phyloP scores from a whole-genome alignment of 768 basidiomycete genomes.

The Bullera alba region DNA sequence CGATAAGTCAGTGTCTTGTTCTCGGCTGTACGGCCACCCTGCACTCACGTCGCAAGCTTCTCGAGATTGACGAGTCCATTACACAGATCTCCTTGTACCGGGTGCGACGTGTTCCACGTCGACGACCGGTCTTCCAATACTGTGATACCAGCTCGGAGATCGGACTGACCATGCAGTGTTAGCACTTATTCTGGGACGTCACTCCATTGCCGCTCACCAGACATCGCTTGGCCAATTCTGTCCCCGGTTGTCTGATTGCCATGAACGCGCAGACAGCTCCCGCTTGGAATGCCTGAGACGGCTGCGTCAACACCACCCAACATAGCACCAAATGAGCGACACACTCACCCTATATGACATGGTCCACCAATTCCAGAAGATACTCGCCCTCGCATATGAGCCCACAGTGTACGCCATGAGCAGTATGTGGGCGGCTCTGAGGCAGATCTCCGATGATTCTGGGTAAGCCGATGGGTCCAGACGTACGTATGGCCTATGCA shows the following conservation, averaged over 20 bases:
- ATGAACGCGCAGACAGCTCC: slow-evolving; percentile 36
- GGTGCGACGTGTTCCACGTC: slow-evolving; percentile 38
- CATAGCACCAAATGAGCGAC: not conserved
- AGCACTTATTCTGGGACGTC: not conserved
- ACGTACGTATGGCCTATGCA: slow-evolving; percentile 43
- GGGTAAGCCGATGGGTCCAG: slow-evolving; percentile 42
- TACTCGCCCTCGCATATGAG: slow-evolving; percentile 26
- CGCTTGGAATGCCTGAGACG: slow-evolving; percentile 37
- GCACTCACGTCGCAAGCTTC: slow-evolving; percentile 35
- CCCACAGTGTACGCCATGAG: slow-evolving; percentile 52
- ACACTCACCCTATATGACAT: slow-evolving; percentile 32
- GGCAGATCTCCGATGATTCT: slow-evolving; percentile 58
- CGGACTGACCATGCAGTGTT: slow-evolving; percentile 12
- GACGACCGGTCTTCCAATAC: slow-evolving; percentile 36
- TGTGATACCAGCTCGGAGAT: slow-evolving; percentile 34
- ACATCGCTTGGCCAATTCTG: slow-evolving; percentile 29
- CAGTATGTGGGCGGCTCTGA: slow-evolving; percentile 58
- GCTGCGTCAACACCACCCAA: not conserved
- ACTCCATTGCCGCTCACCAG: slow-evolving; percentile 20
- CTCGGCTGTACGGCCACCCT: slow-evolving; percentile 4
- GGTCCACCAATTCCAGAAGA: slow-evolving; percentile 45
- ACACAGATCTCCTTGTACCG: slow-evolving; percentile 41
- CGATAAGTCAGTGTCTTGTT: not conserved
- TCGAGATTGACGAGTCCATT: slow-evolving; percentile 39
- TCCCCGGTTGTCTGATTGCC: slow-evolving; percentile 40